phyloP scores from a whole-genome alignment of 805 yeast species.

The Jamesozyma rosinii region DNA sequence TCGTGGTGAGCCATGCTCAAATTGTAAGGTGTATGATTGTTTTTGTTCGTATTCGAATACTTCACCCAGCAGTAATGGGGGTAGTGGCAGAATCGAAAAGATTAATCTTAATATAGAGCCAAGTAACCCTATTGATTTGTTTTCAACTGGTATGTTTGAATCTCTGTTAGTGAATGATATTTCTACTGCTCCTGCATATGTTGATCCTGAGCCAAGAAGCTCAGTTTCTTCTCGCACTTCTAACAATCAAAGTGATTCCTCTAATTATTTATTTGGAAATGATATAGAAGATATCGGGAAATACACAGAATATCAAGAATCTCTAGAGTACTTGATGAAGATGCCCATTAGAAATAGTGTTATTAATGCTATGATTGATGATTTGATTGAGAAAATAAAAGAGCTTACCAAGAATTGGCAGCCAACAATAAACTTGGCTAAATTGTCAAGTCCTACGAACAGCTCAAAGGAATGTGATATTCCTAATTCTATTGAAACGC shows the following conservation, averaged over 20 bases:
- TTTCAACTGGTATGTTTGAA: background rate
- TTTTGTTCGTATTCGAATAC: conserved; percentile 13
- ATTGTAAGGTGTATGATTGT: conserved; percentile 25
- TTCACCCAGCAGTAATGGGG: background rate
- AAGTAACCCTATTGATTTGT: background rate
- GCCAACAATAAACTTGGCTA: conserved; percentile 15
- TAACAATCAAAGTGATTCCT: background rate
- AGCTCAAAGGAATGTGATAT: background rate
- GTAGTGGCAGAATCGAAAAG: background rate
- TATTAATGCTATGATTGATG: conserved; percentile 11
- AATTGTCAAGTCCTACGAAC: conserved; percentile 3
- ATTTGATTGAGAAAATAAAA: conserved; percentile 12
- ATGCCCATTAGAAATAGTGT: conserved; percentile 7
- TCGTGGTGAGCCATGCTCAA: conserved; percentile 26
- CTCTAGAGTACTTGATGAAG: conserved; percentile 12
- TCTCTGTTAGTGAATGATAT: background rate
- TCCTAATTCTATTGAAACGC: conserved; percentile 23
- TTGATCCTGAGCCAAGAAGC: background rate
- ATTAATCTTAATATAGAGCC: background rate
- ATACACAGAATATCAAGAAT: conserved; percentile 10
- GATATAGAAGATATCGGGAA: conserved; percentile 15
- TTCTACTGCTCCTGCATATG: background rate
- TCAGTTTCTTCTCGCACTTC: background rate
- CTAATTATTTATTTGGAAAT: conserved; percentile 15
- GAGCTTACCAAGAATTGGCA: conserved; percentile 12